Evolutionary conservation across 1,284 basidiomycete species (phyloP).

Genomic region (Cryptococcus sp.): DNA sequence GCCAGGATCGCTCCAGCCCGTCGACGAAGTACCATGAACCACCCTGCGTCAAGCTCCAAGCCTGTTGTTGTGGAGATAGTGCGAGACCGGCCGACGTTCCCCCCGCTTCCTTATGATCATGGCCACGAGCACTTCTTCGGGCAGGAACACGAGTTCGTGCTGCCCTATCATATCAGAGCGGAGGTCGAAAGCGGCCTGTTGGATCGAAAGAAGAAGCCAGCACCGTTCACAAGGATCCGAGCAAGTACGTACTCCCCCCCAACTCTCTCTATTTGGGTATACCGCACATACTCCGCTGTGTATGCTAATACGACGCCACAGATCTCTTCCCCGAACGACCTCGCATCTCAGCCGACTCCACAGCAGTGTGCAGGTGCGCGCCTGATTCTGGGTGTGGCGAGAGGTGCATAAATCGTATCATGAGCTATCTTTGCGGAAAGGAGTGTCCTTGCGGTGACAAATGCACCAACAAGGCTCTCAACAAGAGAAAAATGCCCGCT

Average conservation of each 20-base stretch:
- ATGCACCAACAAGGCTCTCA: constrained; percentile 46
- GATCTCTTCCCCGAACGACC: constrained; percentile 46
- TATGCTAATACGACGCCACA: constrained; percentile 7
- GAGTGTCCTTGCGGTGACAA: constrained; percentile 53
- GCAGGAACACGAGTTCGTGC: constrained; percentile 44
- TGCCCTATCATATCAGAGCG: constrained; percentile 50
- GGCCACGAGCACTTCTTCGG: constrained; percentile 42
- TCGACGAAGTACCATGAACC: too few species aligned
- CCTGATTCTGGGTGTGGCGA: constrained; percentile 50
- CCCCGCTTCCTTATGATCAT: constrained; percentile 45
- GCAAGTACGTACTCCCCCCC: constrained; percentile 22
- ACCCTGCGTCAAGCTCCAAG: not conserved
- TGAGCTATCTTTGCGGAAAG: constrained; percentile 56
- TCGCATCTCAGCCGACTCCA: constrained; percentile 22
- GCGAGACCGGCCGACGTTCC: constrained; percentile 25
- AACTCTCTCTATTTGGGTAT: too few species aligned
- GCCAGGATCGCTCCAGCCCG: too few species aligned
- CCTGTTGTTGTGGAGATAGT: not conserved
- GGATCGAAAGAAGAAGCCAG: constrained; percentile 50
- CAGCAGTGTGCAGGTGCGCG: constrained; percentile 51
- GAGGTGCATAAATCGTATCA: constrained; percentile 55
- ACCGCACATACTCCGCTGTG: too few species aligned
- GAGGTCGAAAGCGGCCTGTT: constrained; percentile 49
- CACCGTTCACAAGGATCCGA: constrained; percentile 37
- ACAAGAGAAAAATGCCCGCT: constrained; percentile 38